A percentile compares a stretch with the other conserved stretches of the same genome.
Evolutionary conservation across 2,329 filamentous ascomycete genomes (phyloP).

Genomic region (Cadophora sp.): DNA sequence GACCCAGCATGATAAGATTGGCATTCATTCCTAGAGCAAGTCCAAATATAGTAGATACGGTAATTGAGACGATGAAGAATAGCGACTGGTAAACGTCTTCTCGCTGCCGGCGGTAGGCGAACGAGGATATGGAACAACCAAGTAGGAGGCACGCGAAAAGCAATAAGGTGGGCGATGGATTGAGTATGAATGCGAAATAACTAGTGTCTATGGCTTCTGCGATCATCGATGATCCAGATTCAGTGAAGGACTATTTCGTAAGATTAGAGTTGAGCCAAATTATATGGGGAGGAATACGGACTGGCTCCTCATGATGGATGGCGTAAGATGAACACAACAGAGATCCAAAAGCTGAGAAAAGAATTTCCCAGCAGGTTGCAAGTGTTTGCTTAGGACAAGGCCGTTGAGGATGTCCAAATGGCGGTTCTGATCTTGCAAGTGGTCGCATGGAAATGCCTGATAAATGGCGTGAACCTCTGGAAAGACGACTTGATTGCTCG

Average conservation of each 20-base stretch:
- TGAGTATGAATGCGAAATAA: conserved; percentile 35
- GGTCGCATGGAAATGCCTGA: background rate
- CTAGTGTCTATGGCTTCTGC: conserved; percentile 24
- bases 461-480: background rate
- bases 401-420: background rate
- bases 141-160: conserved; percentile 46
- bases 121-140: conserved; percentile 48
- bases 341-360: conserved; percentile 31
- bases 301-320: conserved; percentile 36
- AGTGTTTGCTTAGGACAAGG: conserved; percentile 27
- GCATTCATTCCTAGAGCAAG: conserved; percentile 36
- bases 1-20: conserved; percentile 46
- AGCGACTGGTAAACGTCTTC: conserved; percentile 43
- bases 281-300: conserved; percentile 19
- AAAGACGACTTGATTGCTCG: background rate
- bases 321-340: conserved; percentile 39
- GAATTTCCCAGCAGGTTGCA: conserved; percentile 36
- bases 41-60: conserved; percentile 38
- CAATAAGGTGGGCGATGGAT: conserved; percentile 45
- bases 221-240: background rate
- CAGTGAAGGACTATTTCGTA: background rate
- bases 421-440: background rate
- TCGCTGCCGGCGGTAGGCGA: conserved; percentile 44
- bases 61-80: conserved; percentile 42
- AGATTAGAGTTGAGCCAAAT: conserved; percentile 17